Evolutionary conservation across 495 filamentous ascomycete genomes (phyloP).

Genomic region (Umbilicaria muhlenbergii): DNA sequence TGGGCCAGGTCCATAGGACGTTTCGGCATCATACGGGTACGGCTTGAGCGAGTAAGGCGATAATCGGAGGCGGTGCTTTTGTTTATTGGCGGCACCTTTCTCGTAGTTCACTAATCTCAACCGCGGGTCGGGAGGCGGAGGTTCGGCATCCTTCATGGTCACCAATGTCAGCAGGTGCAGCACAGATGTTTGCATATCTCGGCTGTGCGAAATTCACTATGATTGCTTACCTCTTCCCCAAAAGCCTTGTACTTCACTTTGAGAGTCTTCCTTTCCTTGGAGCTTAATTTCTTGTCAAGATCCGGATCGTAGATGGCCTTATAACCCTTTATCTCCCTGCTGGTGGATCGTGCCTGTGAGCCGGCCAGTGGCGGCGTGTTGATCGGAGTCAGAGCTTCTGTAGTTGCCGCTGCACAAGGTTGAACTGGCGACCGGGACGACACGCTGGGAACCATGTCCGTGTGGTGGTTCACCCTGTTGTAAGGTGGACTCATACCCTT

Average conservation of each 20-base stretch:
- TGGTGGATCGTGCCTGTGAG: conserved; percentile 44
- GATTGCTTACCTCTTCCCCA: conserved; percentile 29
- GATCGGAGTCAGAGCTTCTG: conserved; percentile 29
- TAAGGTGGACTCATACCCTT: conserved; percentile 37
- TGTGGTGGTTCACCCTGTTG: conserved; percentile 18
- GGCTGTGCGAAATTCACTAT: no score
- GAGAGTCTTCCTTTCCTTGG: conserved; percentile 46
- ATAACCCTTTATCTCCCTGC: conserved; percentile 46
- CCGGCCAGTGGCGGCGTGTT: conserved; percentile 34
- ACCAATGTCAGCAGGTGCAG: conserved; percentile 1
- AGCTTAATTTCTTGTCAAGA: conserved; percentile 41
- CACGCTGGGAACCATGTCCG: neutral
- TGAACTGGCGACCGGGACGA: neutral
- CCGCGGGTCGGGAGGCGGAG: conserved; percentile 60
- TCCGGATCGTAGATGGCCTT: conserved; percentile 64
- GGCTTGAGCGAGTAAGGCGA: conserved; percentile 64
- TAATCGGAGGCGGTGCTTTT: conserved; percentile 55
- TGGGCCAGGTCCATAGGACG: conserved; percentile 77
- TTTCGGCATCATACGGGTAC: conserved; percentile 61
- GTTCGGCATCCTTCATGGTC: conserved; percentile 45
- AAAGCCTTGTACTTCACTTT: conserved; percentile 62
- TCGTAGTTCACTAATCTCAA: conserved; percentile 47
- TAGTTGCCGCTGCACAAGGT: conserved; percentile 10
- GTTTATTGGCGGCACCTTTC: conserved; percentile 41
- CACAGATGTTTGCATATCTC: neutral